These are phyloP conservation scores for Debaryomycetaceae sp. DNA, from an alignment of 1,139 yeast species.

Conservation along the genomic window DNA sequence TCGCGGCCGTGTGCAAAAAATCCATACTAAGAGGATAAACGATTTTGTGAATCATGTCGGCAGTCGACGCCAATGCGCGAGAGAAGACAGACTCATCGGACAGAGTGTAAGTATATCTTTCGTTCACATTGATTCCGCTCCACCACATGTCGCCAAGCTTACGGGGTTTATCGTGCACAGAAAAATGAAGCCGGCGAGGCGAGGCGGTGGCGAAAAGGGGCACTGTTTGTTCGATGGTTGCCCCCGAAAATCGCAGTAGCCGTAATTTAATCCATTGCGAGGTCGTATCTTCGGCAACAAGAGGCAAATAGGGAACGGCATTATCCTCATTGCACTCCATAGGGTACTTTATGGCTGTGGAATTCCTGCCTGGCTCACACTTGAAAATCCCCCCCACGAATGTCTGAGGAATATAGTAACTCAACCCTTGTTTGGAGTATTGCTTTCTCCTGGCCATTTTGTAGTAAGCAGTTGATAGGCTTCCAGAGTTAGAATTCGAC, in stretches of 20 bases:
- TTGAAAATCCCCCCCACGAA: conserved; percentile 59
- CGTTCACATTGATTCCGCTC: conserved; percentile 36
- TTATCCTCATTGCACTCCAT: conserved; percentile 25
- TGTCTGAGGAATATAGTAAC: conserved; percentile 46
- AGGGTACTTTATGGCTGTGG: neutral
- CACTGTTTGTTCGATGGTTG: conserved; percentile 32
- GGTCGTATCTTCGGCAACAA: conserved; percentile 47
- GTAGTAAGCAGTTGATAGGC: conserved; percentile 18
- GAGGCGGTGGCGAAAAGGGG: conserved; percentile 51
- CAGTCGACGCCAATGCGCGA: conserved; percentile 20
- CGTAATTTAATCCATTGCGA: conserved; percentile 34
- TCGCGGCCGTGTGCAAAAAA: conserved; percentile 25
- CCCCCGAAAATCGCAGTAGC: conserved; percentile 7
- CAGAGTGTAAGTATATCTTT: conserved; percentile 31
- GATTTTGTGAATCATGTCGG: conserved; percentile 18
- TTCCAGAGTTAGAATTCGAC: neutral
- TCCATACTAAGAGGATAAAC: conserved; percentile 19
- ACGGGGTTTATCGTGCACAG: conserved; percentile 16
- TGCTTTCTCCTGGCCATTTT: conserved; percentile 55
- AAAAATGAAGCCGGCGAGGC: conserved; percentile 30
- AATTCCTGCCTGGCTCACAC: conserved; percentile 27
- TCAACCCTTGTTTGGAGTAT: conserved; percentile 39
- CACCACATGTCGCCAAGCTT: conserved; percentile 37
- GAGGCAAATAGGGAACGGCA: conserved; percentile 43
- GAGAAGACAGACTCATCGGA: conserved; percentile 26